Evolutionary conservation across 306 rosid species (phyloP).

Genomic region (Vigna angularis): DNA sequence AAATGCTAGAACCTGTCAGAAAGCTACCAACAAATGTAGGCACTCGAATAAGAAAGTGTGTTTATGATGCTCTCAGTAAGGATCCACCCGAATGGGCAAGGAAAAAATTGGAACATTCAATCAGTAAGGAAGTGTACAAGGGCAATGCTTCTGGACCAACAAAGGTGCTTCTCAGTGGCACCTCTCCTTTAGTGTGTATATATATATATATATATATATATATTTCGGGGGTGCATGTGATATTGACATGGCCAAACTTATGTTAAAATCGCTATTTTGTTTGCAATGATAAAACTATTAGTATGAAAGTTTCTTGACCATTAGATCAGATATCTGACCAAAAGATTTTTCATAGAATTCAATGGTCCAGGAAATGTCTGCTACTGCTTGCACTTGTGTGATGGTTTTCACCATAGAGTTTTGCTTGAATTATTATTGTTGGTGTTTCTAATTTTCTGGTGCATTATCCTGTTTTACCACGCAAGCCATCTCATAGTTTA

Average conservation of each 20-base stretch:
- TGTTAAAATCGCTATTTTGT: conserved; percentile 19
- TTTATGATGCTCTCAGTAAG: conserved; percentile 78
- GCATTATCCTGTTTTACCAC: conserved; percentile 14
- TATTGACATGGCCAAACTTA: conserved; percentile 18
- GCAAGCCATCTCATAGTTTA: conserved; percentile 27
- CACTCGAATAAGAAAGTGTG: conserved; percentile 96
- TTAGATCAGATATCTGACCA: conserved; percentile 1
- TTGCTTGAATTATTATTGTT: conserved; percentile 6
- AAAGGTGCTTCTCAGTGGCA: conserved; percentile 66
- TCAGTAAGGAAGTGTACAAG: conserved; percentile 96
- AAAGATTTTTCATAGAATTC: not conserved
- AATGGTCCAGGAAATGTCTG: conserved; percentile 19
- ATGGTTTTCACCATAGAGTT: conserved; percentile 12
- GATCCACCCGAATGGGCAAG: conserved; percentile 97
- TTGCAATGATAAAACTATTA: conserved; percentile 9
- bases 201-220: not conserved
- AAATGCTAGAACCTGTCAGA: conserved; percentile 87
- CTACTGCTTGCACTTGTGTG: conserved; percentile 6
- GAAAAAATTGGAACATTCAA: conserved; percentile 80
- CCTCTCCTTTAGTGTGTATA: conserved; percentile 34
- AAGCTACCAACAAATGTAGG: conserved; percentile 99
- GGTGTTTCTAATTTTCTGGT: not conserved
- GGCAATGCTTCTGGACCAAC: conserved; percentile 99
- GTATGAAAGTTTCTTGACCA: conserved; percentile 14
- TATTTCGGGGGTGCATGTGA: conserved; percentile 9